These are phyloP conservation scores for Aspergillus sp. DNA, from an alignment of 2,329 filamentous ascomycete genomes.

Conservation along the genomic window DNA sequence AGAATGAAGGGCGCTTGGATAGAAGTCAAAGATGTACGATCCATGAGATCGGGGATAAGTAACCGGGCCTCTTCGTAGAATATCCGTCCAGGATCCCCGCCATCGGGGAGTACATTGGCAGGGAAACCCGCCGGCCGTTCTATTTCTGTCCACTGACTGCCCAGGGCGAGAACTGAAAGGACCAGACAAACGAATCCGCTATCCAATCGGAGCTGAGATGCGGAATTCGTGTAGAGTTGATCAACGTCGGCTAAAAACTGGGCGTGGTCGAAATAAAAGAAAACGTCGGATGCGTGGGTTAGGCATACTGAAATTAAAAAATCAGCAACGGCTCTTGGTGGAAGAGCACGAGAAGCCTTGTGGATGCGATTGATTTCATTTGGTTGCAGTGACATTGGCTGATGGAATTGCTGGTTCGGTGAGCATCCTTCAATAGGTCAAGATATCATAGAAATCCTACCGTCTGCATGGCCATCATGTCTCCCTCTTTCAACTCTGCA, in stretches of 20 bases:
- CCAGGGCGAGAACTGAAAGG: conserved; percentile 26
- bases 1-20: conserved; percentile 36
- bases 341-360: conserved; percentile 14
- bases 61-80: conserved; percentile 31
- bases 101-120: not conserved
- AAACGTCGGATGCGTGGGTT: conserved; percentile 20
- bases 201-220: conserved; percentile 13
- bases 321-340: conserved; percentile 15
- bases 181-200: conserved; percentile 18
- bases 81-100: conserved; percentile 28
- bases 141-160: conserved; percentile 36
- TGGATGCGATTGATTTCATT: conserved; percentile 3
- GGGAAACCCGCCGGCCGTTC: conserved; percentile 21
- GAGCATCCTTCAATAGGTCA: no score
- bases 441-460: not conserved
- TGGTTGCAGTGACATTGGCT: conserved; percentile 3
- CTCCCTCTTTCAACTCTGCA: conserved; percentile 7
- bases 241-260: conserved; percentile 15
- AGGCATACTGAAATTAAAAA: conserved; percentile 20
- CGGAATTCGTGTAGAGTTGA: conserved; percentile 13
- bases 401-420: conserved; percentile 5
- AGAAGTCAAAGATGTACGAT: conserved; percentile 24
- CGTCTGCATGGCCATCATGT: conserved; percentile 18
- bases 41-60: conserved; percentile 36
- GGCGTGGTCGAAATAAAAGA: conserved; percentile 22